Percentiles rank a stretch among this genome's conserved stretches.
These are phyloP conservation scores for Neofusicoccum ribis DNA, from an alignment of 2,329 filamentous ascomycete genomes.

Conservation along the genomic window DNA sequence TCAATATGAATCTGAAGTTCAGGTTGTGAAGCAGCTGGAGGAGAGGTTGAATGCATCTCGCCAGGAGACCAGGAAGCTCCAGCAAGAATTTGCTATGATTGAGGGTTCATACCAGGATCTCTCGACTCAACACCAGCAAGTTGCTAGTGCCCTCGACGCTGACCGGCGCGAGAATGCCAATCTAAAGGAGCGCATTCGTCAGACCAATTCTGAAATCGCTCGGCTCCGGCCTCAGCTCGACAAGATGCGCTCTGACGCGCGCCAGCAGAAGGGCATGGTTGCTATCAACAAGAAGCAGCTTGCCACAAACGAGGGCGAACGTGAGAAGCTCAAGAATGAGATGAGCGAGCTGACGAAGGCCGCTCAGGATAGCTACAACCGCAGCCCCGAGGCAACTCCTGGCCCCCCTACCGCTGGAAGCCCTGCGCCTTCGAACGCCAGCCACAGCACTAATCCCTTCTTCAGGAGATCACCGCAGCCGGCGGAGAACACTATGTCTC, in stretches of 20 bases:
- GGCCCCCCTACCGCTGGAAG: conserved; percentile 55
- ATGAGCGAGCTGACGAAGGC: conserved; percentile 67
- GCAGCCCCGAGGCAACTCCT: conserved; percentile 38
- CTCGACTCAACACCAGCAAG: conserved; percentile 77
- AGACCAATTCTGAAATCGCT: conserved; percentile 77
- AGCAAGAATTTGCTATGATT: conserved; percentile 78
- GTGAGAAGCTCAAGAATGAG: conserved; percentile 83
- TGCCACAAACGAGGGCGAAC: conserved; percentile 81
- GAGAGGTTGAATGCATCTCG: conserved; percentile 76
- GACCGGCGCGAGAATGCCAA: conserved; percentile 86
- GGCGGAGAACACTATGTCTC: conserved; percentile 53
- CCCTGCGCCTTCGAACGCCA: conserved; percentile 63
- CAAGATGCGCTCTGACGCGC: conserved; percentile 86
- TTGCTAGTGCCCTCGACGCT: conserved; percentile 71
- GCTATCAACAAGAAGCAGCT: conserved; percentile 99
- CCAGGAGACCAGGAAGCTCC: conserved; percentile 79
- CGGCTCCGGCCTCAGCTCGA: conserved; percentile 89
- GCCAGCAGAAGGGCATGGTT: conserved; percentile 93
- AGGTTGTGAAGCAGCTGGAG: conserved; percentile 80
- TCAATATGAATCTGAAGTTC: conserved; percentile 91
- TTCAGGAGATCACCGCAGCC: conserved; percentile 66
- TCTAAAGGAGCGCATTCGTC: conserved; percentile 84
- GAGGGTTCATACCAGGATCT: conserved; percentile 81
- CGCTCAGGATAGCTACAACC: conserved; percentile 52
- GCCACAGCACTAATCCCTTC: conserved; percentile 86